These are phyloP conservation scores for Posidonia oceanica DNA, from an alignment of 116 monocot species.

Conservation along the genomic window DNA sequence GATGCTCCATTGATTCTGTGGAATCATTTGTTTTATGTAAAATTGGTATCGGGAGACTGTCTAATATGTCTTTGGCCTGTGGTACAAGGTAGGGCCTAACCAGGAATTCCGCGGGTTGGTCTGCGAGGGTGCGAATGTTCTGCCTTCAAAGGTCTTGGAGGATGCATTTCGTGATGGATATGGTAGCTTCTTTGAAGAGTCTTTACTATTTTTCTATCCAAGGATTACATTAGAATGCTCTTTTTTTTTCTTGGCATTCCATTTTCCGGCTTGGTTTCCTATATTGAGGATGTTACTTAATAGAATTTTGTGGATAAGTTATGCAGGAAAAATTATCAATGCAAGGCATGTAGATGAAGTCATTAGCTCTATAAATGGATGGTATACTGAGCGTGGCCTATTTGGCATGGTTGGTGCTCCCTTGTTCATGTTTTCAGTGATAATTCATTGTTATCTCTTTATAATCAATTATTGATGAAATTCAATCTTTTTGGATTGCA, in stretches of 20 bases:
- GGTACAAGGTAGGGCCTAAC: conserved; percentile 89
- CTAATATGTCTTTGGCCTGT: conserved; percentile 8
- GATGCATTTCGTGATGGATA: conserved; percentile 91
- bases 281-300: neutral
- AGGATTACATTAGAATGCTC: neutral
- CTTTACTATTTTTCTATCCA: neutral
- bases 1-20: neutral
- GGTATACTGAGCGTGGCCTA: conserved; percentile 88
- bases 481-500: neutral
- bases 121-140: conserved; percentile 91
- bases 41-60: neutral
- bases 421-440: neutral
- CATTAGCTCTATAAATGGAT: conserved; percentile 78
- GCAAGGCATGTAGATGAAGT: conserved; percentile 75
- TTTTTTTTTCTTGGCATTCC: neutral
- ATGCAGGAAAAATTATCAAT: conserved; percentile 98
- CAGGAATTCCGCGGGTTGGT: conserved; percentile 92
- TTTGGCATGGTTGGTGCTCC: conserved; percentile 71
- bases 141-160: conserved; percentile 89
- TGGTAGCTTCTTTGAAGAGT: conserved; percentile 36
- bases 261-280: neutral
- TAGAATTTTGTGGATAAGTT: conserved; percentile 44
- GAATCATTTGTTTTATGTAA: neutral
- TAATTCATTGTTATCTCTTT: too few relatives aligned
- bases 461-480: too few relatives aligned